Base-by-base conservation (phyloP, 2,329 filamentous ascomycete species). In the Cordyceps fumosorosea region DNA sequence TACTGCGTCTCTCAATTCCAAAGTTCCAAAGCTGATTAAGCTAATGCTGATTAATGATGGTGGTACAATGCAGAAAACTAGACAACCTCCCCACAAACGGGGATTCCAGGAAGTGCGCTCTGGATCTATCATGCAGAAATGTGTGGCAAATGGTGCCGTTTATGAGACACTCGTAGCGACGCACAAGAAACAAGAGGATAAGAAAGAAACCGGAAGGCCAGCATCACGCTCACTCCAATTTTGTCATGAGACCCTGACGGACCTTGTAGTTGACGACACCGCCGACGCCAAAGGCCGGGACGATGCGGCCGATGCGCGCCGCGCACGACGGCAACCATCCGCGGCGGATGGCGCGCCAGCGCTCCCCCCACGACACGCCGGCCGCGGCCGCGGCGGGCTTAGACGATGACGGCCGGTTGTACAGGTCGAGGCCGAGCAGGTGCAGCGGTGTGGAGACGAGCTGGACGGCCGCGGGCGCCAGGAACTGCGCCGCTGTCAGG, bases 281-380 rank as follows among this genome's bases (percentile, higher is more conserved):
- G 0, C 92, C 93, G 14, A 96, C 81, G 2, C 92, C 93, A 78
- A 93, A 96, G 0, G 92, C 92, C 20, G 92, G 92, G 2, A 96
- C 82, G 68, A 96, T 96, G 69, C 93, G 83, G 64, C 89, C 89
- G 75, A 96, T 89, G 60, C 92, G 78, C 29, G 93, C 92, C 62
- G 84, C 75, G 34, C 85, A 85, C 72, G 89, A 93, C 65, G 88
- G 82, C 20, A 82, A 76, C 86, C 91, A 96, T 71, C 96, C 91
- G 66, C 84, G 81, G 62, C 83, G 78, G n/a, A 96, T 85, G 59
- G 85, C 82, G 0, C 74, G 71, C 72, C 84, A 82, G n/a, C 93
- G 79, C n/a, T 91, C 84, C 22, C 73, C 72, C 76, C 83, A 82
- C 2, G 75, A 73, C 5, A 75, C 64, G 7, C 68, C 62, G 48